Evolutionary conservation across 805 yeast species (phyloP).

Genomic region (Blastobotrys terrestris): DNA sequence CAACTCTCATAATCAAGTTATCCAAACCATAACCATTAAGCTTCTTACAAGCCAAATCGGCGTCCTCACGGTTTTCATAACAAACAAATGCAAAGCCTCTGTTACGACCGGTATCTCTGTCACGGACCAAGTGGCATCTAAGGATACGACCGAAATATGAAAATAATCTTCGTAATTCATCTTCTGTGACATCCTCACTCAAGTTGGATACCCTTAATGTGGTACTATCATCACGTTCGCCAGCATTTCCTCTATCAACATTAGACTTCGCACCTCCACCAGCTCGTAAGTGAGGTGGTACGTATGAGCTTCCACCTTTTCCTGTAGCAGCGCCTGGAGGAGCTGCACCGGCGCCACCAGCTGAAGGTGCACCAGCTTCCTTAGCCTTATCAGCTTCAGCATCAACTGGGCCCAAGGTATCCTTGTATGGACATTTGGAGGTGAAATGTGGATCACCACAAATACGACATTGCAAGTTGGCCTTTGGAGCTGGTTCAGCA

Average conservation of each 20-base stretch:
- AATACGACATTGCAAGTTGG: slow-evolving; percentile 64
- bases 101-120: slow-evolving; percentile 88
- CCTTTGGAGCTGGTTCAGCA: slow-evolving; percentile 42
- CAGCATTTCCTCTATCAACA: slow-evolving; percentile 33
- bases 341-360: slow-evolving; percentile 15
- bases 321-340: slow-evolving; percentile 33
- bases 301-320: slow-evolving; percentile 36
- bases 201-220: slow-evolving; percentile 89
- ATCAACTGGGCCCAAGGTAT: slow-evolving; percentile 58
- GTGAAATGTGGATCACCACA: slow-evolving; percentile 96
- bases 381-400: slow-evolving; percentile 39
- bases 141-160: slow-evolving; percentile 59
- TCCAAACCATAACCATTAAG: slow-evolving; percentile 90
- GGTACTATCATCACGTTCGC: slow-evolving; percentile 74
- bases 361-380: slow-evolving; percentile 28
- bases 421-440: slow-evolving; percentile 92
- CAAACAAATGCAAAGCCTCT: slow-evolving; percentile 95
- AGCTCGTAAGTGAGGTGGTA: slow-evolving; percentile 57
- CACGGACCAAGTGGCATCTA: slow-evolving; percentile 79
- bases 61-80: slow-evolving; percentile 50
- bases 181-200: slow-evolving; percentile 79
- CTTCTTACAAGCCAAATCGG: slow-evolving; percentile 67
- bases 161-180: slow-evolving; percentile 69
- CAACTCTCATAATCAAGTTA: slow-evolving; percentile 63
- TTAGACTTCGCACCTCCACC: slow-evolving; percentile 30